Evolutionary conservation across 2,329 filamentous ascomycete genomes (phyloP), one percentile per base, ranked within the genome.

Genomic region (Thelonectria discophora): DNA sequence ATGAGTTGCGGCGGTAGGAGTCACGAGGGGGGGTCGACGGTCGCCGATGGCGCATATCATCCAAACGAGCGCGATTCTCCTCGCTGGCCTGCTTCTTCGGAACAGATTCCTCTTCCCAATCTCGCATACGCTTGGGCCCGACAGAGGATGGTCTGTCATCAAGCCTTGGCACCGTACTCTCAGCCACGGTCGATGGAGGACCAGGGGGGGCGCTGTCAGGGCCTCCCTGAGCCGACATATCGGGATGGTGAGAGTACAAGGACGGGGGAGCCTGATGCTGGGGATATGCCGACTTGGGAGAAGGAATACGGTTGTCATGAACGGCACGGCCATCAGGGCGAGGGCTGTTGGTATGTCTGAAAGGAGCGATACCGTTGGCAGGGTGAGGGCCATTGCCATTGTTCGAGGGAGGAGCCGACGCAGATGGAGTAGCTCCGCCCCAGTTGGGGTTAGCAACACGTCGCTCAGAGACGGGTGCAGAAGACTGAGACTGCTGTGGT

Each of bases 81-180:
- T 98, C 94, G 40, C 89, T 97, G 10, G 92, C 90, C 63, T 91
- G 88, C 80, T 97, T 97, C 81, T 97, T 97, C 46, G 84, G 83
- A 4, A 88, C 80, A 20, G 87, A 81, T 37, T 96, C 93, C 37
- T 94, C 90, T 68, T 98, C 95, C 94, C 95, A 97, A 73, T 98
- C 95, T 50, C 94, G 89, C 75, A 89, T 85, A 60, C 95, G 88
- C 84, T 99, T 99, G 59, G 90, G 88, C 3, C 86, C 86, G 11
- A 92, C 90, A 39, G 93, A 96, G 1, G 90, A 79, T 17, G 93
- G 92, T n/a, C 93, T 86, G 58, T 97, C 84, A 55, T 87, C 85
- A 62, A 86, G 80, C 55, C 79, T 77, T 58, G 84, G 90, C 62
- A 86, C 83, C 21, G 87, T 86, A 72, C 94, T 90, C 48, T 90